Evolutionary conservation across 2,329 filamentous ascomycete genomes (phyloP).

Genomic region (Ophiostoma piceae): DNA sequence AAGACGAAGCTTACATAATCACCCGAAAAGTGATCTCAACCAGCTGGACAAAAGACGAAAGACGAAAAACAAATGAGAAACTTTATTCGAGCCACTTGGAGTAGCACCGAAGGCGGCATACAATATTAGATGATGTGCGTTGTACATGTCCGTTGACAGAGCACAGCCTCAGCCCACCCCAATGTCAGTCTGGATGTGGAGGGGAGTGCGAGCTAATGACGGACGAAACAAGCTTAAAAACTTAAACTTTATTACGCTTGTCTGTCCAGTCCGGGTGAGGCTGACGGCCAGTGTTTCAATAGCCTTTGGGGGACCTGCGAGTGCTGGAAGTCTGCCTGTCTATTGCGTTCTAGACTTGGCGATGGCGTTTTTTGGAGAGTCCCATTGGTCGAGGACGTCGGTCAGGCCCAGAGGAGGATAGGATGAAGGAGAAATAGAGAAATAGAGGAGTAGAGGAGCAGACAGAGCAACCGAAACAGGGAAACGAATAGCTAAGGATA

Average conservation of each 20-base stretch:
- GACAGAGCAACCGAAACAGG: neutral
- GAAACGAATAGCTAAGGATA: neutral
- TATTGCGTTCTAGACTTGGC: conserved; percentile 4
- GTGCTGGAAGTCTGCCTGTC: neutral
- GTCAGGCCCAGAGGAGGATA: neutral
- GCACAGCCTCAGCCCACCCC: neutral
- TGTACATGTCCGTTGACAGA: neutral
- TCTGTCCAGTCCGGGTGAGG: neutral
- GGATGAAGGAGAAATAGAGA: neutral
- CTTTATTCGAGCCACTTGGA: neutral
- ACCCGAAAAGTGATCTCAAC: neutral
- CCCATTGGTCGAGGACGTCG: neutral
- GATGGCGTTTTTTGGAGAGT: neutral
- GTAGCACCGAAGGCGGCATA: neutral
- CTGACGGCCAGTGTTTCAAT: neutral
- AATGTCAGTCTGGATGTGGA: neutral
- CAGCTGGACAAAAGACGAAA: neutral
- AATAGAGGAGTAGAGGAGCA: neutral
- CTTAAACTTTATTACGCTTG: neutral
- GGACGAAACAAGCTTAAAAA: neutral
- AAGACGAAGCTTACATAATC: neutral
- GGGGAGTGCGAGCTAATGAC: neutral
- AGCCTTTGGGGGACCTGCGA: neutral
- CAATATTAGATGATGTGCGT: neutral
- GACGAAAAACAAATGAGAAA: neutral